Evolutionary conservation across 371 early-diverging fungal genomes (phyloP).

Genomic region (Haplosporangium sp.): DNA sequence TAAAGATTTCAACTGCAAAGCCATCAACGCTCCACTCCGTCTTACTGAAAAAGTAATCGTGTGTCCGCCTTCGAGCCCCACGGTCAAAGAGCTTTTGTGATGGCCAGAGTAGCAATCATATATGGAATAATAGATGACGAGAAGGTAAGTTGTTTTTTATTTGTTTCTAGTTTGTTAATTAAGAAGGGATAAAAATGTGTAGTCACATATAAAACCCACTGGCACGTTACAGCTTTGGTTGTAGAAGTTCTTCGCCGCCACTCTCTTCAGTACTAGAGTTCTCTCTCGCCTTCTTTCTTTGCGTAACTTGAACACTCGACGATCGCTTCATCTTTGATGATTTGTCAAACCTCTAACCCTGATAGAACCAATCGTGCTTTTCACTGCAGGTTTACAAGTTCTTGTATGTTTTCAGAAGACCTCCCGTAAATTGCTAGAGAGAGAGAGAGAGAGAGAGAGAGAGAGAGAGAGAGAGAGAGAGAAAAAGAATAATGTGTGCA

Average conservation of each 20-base stretch:
- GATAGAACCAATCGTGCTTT: no score
- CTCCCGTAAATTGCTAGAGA: neutral
- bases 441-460: neutral
- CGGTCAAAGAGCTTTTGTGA: conserved; percentile 15
- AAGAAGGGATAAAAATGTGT: no score
- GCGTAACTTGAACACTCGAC: neutral
- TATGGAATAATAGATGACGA: no score
- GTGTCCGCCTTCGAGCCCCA: conserved; percentile 5
- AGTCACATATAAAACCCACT: no score
- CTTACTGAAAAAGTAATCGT: conserved; percentile 18
- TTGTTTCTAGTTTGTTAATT: no score
- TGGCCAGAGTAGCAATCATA: no score
- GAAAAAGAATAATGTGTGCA: no score
- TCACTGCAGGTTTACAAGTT: no score
- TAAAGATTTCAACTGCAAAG: conserved; percentile 9
- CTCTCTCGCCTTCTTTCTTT: conserved; percentile 2
- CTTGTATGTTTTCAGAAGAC: neutral
- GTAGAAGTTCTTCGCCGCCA: conserved; percentile 8
- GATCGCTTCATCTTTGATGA: conserved; percentile 4
- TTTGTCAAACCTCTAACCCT: no score
- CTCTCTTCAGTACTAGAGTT: conserved; percentile 1
- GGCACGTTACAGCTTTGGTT: no score
- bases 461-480: conserved; percentile 2
- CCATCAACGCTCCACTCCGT: conserved; percentile 14
- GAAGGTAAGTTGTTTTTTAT: no score